Conservation (phyloP, 2,329 filamentous ascomycete genomes). For the Venturia aucupariae region DNA sequence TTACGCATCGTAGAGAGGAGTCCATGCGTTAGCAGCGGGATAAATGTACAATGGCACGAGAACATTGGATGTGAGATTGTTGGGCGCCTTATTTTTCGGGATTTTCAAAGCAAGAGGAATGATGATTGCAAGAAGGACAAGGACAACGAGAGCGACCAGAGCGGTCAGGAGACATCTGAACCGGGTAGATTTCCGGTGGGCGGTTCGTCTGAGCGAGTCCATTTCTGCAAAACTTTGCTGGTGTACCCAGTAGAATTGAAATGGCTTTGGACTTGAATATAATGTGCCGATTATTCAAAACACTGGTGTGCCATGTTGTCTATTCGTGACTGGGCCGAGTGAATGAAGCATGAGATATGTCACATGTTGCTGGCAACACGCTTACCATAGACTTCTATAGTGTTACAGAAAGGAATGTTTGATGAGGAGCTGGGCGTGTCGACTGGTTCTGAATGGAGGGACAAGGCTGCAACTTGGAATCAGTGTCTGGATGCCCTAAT, state of each 20-base stretch:
- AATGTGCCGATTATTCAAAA: neutral
- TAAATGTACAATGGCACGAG: slow-evolving; percentile 8
- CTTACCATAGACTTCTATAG: neutral
- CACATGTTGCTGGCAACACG: neutral
- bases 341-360: neutral
- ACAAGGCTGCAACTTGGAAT: neutral
- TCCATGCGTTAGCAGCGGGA: neutral
- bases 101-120: neutral
- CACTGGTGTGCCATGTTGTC: neutral
- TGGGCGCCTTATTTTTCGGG: neutral
- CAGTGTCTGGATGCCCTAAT: too few relatives aligned
- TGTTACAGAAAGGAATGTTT: neutral
- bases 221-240: neutral
- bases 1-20: slow-evolving; percentile 9
- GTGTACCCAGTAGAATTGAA: too few relatives aligned
- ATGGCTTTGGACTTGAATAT: neutral
- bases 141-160: neutral
- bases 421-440: neutral
- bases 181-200: neutral
- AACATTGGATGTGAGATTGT: neutral
- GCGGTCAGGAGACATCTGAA: neutral
- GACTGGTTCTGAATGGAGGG: neutral
- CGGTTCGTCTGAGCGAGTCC: neutral
- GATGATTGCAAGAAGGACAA: slow-evolving; percentile 5
- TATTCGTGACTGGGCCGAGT: neutral